Conservation (phyloP, 179 eudicot genomes). For the Corrigiola litoralis region DNA sequence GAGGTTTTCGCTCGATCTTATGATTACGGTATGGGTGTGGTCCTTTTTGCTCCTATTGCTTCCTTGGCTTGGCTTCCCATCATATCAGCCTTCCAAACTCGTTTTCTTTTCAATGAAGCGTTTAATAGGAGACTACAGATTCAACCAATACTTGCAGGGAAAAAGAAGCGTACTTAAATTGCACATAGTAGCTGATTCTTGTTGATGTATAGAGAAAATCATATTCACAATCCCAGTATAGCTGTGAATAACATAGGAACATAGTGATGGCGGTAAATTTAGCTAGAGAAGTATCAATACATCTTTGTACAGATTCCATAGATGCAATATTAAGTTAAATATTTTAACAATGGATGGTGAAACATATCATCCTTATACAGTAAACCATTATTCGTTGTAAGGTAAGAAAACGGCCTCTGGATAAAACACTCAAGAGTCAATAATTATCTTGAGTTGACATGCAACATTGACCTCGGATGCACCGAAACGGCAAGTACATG, state of each 20-base stretch:
- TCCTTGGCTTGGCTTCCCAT: slow-evolving; percentile 92
- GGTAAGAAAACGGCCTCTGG: no score
- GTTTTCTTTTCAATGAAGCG: slow-evolving; percentile 93
- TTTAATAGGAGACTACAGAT: slow-evolving; percentile 80
- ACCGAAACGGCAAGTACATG: no score
- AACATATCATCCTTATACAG: no score
- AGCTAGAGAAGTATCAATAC: no score
- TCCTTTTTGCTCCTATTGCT: slow-evolving; percentile 76
- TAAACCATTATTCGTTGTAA: no score
- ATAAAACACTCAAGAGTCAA: no score
- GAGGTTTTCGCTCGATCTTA: slow-evolving; percentile 74
- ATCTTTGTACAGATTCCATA: no score
- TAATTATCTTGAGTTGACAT: no score
- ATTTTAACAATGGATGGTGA: no score
- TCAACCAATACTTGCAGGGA: slow-evolving; percentile 68
- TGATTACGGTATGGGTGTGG: slow-evolving; percentile 76
- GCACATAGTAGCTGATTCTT: not conserved
- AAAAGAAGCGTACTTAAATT: slow-evolving; percentile 52
- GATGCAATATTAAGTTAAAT: no score
- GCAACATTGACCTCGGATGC: no score
- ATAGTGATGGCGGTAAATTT: no score
- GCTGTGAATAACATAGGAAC: slow-evolving; percentile 19
- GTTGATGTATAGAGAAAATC: slow-evolving; percentile 12
- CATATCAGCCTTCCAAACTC: slow-evolving; percentile 86
- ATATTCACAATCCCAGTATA: not conserved